These are phyloP conservation scores for Elaeagnus macrophylla DNA, from an alignment of 306 rosid species.

Conservation along the genomic window DNA sequence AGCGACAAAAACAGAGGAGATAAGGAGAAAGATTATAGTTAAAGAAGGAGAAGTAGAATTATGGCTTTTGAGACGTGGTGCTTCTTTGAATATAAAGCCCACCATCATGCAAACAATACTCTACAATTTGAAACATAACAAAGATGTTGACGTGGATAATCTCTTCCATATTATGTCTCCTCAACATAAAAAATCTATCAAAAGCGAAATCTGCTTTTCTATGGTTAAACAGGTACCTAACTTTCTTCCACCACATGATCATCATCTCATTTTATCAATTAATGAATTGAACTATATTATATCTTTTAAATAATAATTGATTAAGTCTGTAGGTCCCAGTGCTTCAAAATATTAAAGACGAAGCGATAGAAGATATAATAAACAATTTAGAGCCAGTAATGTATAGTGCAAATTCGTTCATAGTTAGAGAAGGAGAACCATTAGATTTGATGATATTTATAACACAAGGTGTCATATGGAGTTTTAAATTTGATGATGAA, in stretches of 20 bases:
- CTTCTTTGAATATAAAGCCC: neutral
- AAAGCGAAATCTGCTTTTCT: neutral
- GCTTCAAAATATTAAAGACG: neutral
- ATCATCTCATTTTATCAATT: neutral
- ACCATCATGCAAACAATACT: neutral
- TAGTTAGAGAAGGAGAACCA: constrained; percentile 10
- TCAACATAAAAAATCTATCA: neutral
- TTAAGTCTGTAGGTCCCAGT: constrained; percentile 9
- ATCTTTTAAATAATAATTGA: no score
- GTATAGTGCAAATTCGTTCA: neutral
- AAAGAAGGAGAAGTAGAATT: constrained; percentile 1
- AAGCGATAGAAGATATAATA: neutral
- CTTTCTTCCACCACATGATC: neutral
- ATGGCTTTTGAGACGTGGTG: constrained; percentile 6
- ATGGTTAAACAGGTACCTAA: neutral
- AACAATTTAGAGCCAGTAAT: constrained; percentile 6
- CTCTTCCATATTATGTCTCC: neutral
- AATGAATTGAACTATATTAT: no score
- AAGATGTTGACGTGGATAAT: constrained; percentile 10
- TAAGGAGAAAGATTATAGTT: constrained; percentile 3
- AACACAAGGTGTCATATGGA: constrained; percentile 8
- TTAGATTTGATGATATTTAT: constrained; percentile 10
- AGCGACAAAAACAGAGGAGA: constrained; percentile 3
- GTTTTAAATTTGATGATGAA: neutral
- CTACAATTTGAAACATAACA: constrained; percentile 1